phyloP scores from a whole-genome alignment of 1,284 basidiomycete species.

The Leucocoprinus gongylophorus region DNA sequence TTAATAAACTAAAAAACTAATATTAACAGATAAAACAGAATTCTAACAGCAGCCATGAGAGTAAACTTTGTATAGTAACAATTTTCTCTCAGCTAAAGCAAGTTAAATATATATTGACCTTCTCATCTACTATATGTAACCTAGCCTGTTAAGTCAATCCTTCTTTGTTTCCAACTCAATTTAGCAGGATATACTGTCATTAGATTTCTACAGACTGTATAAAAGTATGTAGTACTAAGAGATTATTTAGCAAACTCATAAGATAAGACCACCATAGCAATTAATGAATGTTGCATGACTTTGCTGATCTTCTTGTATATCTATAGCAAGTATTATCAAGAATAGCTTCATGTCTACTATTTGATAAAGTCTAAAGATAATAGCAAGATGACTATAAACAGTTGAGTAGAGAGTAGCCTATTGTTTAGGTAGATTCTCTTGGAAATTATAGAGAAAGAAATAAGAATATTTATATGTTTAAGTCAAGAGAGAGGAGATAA shows the following conservation, averaged over 20 bases:
- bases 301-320: conserved; percentile 49
- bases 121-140: conserved; percentile 44
- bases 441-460: conserved; percentile 77
- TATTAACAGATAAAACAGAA: too few relatives aligned
- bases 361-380: conserved; percentile 83
- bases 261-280: conserved; percentile 75
- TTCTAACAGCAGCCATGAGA: too few relatives aligned
- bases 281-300: conserved; percentile 74
- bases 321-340: conserved; percentile 68
- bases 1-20: too few relatives aligned
- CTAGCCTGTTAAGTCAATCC: conserved; percentile 7
- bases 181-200: conserved; percentile 76
- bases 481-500: conserved; percentile 65
- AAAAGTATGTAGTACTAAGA: conserved; percentile 68
- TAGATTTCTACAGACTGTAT: conserved; percentile 61
- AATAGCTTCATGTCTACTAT: conserved; percentile 85
- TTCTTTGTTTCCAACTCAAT: conserved; percentile 10
- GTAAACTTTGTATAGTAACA: too few relatives aligned
- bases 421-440: conserved; percentile 65
- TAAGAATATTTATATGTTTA: conserved; percentile 61
- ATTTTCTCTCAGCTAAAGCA: conserved; percentile 35
- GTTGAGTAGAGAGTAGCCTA: conserved; percentile 66
- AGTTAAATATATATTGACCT: conserved; percentile 47
- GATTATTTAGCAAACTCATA: conserved; percentile 73
- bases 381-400: conserved; percentile 68